These are phyloP conservation scores for Puccinia novopanici DNA, from an alignment of 1,284 basidiomycete genomes.

Conservation along the genomic window DNA sequence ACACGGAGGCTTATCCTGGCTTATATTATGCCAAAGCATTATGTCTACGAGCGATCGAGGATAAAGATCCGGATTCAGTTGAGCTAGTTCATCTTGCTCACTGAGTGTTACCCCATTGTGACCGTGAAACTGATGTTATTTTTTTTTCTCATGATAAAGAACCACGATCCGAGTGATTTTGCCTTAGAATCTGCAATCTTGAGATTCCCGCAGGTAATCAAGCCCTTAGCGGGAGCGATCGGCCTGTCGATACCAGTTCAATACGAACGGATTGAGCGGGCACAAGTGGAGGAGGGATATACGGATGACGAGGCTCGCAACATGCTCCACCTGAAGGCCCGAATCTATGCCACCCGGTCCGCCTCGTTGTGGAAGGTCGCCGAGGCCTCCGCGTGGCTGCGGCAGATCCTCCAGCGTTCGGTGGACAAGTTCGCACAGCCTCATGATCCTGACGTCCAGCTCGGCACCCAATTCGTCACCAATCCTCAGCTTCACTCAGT, in stretches of 20 bases:
- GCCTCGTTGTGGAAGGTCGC: conserved; percentile 77
- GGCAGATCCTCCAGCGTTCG: conserved; percentile 40
- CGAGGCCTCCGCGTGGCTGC: conserved; percentile 70
- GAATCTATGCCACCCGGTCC: conserved; percentile 79
- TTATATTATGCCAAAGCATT: conserved; percentile 37
- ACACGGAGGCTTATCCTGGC: conserved; percentile 38
- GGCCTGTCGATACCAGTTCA: conserved; percentile 69
- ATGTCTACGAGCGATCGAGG: conserved; percentile 37
- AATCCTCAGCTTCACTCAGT: conserved; percentile 53
- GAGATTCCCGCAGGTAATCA: conserved; percentile 76
- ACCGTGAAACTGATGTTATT: not conserved
- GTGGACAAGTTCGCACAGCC: conserved; percentile 50
- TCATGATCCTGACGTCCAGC: conserved; percentile 51
- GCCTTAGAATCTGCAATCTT: conserved; percentile 73
- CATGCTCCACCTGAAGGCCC: conserved; percentile 68
- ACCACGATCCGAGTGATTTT: conserved; percentile 66
- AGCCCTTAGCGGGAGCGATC: conserved; percentile 77
- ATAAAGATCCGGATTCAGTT: conserved; percentile 7
- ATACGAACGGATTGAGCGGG: conserved; percentile 64
- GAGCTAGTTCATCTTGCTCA: not conserved
- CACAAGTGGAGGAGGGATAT: conserved; percentile 71
- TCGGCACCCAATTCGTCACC: conserved; percentile 52
- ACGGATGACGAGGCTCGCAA: conserved; percentile 52
- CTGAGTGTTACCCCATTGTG: not conserved
- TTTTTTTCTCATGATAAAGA: conserved; percentile 57